Conservation (phyloP, 2,329 filamentous ascomycete genomes). For the Colletotrichum ledebouriae region DNA sequence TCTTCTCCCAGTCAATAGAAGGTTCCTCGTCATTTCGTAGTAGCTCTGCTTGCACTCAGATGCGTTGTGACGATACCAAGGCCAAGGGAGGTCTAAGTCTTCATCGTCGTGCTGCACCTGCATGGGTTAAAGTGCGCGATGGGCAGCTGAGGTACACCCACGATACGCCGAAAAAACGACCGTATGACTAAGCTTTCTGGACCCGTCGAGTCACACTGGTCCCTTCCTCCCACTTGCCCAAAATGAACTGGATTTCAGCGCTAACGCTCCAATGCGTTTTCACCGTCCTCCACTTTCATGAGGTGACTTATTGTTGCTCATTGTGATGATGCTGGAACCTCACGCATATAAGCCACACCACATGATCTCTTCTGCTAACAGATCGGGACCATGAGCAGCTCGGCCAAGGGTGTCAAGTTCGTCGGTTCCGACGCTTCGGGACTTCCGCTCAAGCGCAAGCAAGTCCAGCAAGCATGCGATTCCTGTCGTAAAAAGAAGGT, state of each 20-base stretch:
- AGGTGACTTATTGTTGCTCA: not conserved
- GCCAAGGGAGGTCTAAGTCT: too few relatives aligned
- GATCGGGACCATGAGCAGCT: slow-evolving; percentile 38
- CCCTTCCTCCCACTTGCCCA: slow-evolving; percentile 9
- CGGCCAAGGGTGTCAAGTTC: slow-evolving; percentile 62
- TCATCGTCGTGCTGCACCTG: too few relatives aligned
- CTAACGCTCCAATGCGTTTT: not conserved
- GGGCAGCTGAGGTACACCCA: slow-evolving; percentile 12
- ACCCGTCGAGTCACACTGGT: slow-evolving; percentile 32
- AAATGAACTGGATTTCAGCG: slow-evolving; percentile 11
- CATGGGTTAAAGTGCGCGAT: not conserved
- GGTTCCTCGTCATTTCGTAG: too few relatives aligned
- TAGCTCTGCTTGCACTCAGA: too few relatives aligned
- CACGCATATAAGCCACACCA: not conserved
- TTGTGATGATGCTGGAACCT: slow-evolving; percentile 33
- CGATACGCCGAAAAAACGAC: slow-evolving; percentile 18
- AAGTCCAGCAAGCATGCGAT: slow-evolving; percentile 70
- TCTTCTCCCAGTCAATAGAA: too few relatives aligned
- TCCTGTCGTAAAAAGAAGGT: slow-evolving; percentile 69
- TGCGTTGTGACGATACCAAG: too few relatives aligned
- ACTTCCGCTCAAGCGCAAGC: slow-evolving; percentile 70
- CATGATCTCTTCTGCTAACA: not conserved
- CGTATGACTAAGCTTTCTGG: slow-evolving; percentile 28
- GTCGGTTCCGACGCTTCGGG: slow-evolving; percentile 67
- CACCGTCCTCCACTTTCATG: slow-evolving; percentile 27